Percentiles rank a stretch among this genome's conserved stretches.
phyloP scores from a whole-genome alignment of 805 yeast species.

The Candida andamanensis region DNA sequence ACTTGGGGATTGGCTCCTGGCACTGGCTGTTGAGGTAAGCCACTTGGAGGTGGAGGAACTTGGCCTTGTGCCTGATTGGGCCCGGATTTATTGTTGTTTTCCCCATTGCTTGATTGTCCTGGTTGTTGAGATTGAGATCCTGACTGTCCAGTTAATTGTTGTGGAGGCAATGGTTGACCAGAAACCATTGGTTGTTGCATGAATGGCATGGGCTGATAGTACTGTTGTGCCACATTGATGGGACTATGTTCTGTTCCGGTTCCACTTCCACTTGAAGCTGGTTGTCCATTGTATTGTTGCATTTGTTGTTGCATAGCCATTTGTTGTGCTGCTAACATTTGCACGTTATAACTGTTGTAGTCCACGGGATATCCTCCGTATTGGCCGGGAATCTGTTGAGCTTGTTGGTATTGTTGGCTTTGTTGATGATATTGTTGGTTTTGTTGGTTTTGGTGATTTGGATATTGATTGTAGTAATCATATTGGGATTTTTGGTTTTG shows the following conservation, averaged over 20 bases:
- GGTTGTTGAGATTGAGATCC: slow-evolving; percentile 1
- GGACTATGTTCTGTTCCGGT: slow-evolving; percentile 24
- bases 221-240: slow-evolving; percentile 20
- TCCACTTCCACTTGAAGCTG: slow-evolving; percentile 7
- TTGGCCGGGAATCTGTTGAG: slow-evolving; percentile 37
- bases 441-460: slow-evolving; percentile 29
- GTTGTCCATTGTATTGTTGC: slow-evolving; percentile 3
- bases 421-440: slow-evolving; percentile 20
- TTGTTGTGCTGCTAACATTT: slow-evolving; percentile 22
- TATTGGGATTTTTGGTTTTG: slow-evolving; percentile 16
- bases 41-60: slow-evolving; percentile 6
- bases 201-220: slow-evolving; percentile 14
- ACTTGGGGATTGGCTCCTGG: slow-evolving; percentile 15
- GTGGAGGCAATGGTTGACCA: slow-evolving; percentile 14
- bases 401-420: slow-evolving; percentile 38
- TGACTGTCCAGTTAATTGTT: slow-evolving; percentile 3
- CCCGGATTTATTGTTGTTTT: slow-evolving; percentile 1
- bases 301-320: slow-evolving; percentile 12
- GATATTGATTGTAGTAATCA: slow-evolving; percentile 30
- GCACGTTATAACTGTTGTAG: slow-evolving; percentile 36
- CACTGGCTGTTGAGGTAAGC: slow-evolving; percentile 13
- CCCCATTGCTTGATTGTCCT: slow-evolving; percentile 1
- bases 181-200: slow-evolving; percentile 1
- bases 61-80: slow-evolving; percentile 6
- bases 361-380: slow-evolving; percentile 43